Percentiles rank a stretch among this genome's conserved stretches.
Evolutionary conservation across 306 rosid species (phyloP).

Genomic region (Ormosia emarginata): DNA sequence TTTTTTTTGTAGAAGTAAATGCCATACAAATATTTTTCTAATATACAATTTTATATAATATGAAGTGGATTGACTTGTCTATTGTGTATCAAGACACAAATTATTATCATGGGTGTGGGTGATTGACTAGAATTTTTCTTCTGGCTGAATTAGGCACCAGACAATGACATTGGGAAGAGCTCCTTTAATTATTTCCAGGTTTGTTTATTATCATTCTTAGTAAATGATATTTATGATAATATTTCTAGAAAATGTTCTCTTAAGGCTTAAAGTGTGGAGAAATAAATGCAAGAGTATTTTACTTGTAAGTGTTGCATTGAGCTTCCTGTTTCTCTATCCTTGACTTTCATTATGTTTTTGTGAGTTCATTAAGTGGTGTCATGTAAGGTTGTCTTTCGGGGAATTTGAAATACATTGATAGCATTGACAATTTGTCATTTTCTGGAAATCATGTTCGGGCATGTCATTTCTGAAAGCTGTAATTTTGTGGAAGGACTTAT

Average conservation of each 20-base stretch:
- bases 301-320: neutral
- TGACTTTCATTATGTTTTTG: neutral
- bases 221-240: neutral
- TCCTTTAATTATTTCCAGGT: slow-evolving; percentile 95
- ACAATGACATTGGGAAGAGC: slow-evolving; percentile 92
- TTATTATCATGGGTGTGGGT: neutral
- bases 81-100: neutral
- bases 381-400: neutral
- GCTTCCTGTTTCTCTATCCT: neutral
- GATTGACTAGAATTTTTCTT: slow-evolving; percentile 26
- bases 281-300: neutral
- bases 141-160: slow-evolving; percentile 62
- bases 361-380: neutral
- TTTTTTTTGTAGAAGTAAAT: neutral
- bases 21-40: neutral
- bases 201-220: slow-evolving; percentile 23
- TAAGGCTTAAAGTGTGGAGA: neutral
- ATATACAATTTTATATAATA: neutral
- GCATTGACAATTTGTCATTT: neutral
- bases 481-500: neutral
- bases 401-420: neutral
- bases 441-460: neutral
- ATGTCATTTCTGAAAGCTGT: neutral
- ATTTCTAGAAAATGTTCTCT: neutral
- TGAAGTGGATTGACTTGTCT: neutral